A percentile compares a stretch with the other conserved stretches of the same genome.
Conservation (phyloP, 2,329 filamentous ascomycete species). For the Colletotrichum orbiculare region DNA sequence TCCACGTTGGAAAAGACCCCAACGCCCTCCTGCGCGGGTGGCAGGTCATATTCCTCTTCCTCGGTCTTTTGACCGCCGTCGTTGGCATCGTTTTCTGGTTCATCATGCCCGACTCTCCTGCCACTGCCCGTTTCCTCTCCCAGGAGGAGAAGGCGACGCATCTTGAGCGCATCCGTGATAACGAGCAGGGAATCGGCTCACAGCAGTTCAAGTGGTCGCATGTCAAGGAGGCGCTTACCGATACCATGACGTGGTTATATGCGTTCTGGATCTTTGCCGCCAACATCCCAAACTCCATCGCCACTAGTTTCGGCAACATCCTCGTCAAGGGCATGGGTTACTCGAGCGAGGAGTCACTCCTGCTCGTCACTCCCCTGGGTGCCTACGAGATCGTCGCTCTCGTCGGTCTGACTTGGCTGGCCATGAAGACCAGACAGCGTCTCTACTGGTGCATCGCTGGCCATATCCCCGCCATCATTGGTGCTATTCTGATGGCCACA, state of each 20-base stretch:
- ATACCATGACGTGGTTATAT: conserved; percentile 43
- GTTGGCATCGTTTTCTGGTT: conserved; percentile 62
- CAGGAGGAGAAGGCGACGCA: conserved; percentile 62
- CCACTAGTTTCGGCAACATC: conserved; percentile 53
- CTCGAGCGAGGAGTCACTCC: conserved; percentile 68
- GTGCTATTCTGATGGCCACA: conserved; percentile 37
- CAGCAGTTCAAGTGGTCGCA: conserved; percentile 75
- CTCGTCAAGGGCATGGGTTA: conserved; percentile 69
- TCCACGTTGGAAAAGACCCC: conserved; percentile 58
- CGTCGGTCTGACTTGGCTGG: conserved; percentile 47
- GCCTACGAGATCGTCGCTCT: conserved; percentile 72
- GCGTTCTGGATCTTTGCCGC: conserved; percentile 41
- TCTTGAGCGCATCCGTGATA: conserved; percentile 64
- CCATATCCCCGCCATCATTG: conserved; percentile 49
- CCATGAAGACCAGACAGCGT: conserved; percentile 50
- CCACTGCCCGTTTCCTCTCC: conserved; percentile 59
- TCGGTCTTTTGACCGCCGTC: conserved; percentile 61
- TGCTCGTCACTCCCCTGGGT: conserved; percentile 74
- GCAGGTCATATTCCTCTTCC: conserved; percentile 71
- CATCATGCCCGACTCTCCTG: conserved; percentile 56
- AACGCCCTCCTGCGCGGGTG: conserved; percentile 65
- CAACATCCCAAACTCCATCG: conserved; percentile 46
- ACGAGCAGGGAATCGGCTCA: conserved; percentile 76
- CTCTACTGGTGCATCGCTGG: conserved; percentile 35
- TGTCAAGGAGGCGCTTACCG: conserved; percentile 49